Evolutionary conservation across 2,329 filamentous ascomycete species (phyloP), one percentile per base, ranked within the genome.

Genomic region (Stromatinia cepivora): DNA sequence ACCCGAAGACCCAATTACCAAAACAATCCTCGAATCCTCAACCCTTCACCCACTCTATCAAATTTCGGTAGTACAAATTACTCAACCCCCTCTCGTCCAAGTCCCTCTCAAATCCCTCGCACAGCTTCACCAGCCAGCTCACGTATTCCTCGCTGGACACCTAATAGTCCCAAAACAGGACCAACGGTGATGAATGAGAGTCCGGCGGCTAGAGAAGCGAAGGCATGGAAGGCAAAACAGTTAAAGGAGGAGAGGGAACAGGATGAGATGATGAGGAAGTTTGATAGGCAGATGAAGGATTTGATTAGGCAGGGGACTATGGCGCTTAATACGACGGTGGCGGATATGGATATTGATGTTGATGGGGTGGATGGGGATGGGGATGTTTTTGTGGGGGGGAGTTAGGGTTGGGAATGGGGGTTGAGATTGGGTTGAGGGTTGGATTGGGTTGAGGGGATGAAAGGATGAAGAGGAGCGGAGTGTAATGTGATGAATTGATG

Each of bases 271-370:
- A 90, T 98, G 74, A 88, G 88, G 62, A 87, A 90, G 36, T 88
- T 98, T 80, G 96, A 95, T 77, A 85, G 87, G 61, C 88, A 91
- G 75, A 82, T 98, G 61, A 87, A 91, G 77, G 91, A 90, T 46
- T 93, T 99, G 91, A 96, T 99, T 67, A 85, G 89, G 2, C 90
- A 98, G 79, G 95, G 94, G 0, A 90, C 90, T 75, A 91, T 95
- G 79, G 95, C 95, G 1, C 81, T 99, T 25, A 94, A 90, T 2
- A 91, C 91, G 28, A 90, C 83, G 53, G 71, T 77, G 2, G 73
- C 74, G 54, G 73, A 77, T 39, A 75, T 76, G 59, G 72, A 73
- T 46, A 72, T 75, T 50, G 74, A 76, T 70, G n/a, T 75, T 50
- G 74, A 42, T 42, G 39, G 39, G 39, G 39, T 42, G 15, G 39